These are phyloP conservation scores for Ligustrum vulgare DNA, from an alignment of 257 asterid genomes.

Conservation along the genomic window DNA sequence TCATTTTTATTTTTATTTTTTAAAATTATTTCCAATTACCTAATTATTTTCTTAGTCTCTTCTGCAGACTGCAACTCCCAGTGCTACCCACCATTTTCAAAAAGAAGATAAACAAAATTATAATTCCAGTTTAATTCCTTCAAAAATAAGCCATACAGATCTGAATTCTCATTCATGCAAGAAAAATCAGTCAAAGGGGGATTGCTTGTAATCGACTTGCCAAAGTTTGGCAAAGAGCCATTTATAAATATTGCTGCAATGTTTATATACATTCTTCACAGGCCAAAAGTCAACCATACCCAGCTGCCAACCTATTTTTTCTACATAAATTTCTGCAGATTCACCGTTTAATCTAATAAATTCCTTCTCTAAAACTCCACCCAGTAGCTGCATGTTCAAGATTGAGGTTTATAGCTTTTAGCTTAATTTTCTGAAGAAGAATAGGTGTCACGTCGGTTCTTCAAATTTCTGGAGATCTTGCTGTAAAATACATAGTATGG, in stretches of 20 bases:
- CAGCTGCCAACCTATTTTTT: constrained; percentile 26
- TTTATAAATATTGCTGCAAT: constrained; percentile 38
- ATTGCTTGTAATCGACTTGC: constrained; percentile 25
- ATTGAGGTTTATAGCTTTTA: constrained; percentile 18
- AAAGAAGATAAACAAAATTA: neutral
- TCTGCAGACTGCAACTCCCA: neutral
- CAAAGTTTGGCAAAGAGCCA: constrained; percentile 63
- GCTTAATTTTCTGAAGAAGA: constrained; percentile 66
- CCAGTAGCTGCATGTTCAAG: constrained; percentile 40
- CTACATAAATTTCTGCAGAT: constrained; percentile 35
- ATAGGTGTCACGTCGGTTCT: constrained; percentile 38
- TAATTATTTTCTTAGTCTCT: constrained; percentile 21
- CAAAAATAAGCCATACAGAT: constrained; percentile 18
- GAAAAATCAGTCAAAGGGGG: constrained; percentile 22
- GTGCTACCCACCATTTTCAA: neutral
- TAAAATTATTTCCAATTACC: constrained; percentile 25
- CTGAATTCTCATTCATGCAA: constrained; percentile 26
- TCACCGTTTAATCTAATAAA: constrained; percentile 25
- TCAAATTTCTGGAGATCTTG: constrained; percentile 11
- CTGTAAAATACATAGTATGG: neutral
- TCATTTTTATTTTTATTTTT: neutral
- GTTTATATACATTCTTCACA: constrained; percentile 28
- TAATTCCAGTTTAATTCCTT: constrained; percentile 22
- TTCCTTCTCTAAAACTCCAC: constrained; percentile 24
- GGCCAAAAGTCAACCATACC: constrained; percentile 50